Base-by-base conservation (phyloP, 1,284 basidiomycete species). In the Fomitopsis pinicola region DNA sequence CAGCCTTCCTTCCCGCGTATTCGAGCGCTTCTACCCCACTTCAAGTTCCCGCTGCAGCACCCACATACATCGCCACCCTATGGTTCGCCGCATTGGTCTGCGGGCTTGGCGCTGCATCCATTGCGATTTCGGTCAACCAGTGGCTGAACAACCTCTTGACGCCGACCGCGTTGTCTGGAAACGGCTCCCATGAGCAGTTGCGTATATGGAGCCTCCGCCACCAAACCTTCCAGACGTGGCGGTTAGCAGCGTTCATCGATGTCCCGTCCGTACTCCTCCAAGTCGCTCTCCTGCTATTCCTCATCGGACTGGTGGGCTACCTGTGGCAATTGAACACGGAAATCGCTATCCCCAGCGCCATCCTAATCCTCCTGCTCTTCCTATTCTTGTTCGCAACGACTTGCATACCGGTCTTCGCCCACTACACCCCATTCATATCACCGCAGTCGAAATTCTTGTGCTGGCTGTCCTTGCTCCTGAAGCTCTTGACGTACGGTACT, bases 21-120 rank as follows among this genome's bases (percentile, higher is more conserved):
- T 15, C 33, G 15, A n/a, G 26, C 44, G n/a, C 22, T 55, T 15
- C 35, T 45, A 6, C 60, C 60, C n/a, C 33, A 55, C 50, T 22
- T 52, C n/a, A n/a, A n/a, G n/a, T n/a, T n/a, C 12, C 54, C 12
- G 55, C 59, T 1, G 48, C 57, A 3, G 2, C 55, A 9, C 62
- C 5, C 35, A 67, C 1, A 59, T 66, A 38, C 9, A 30, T 53
- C 12, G 33, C 52, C 5, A 61, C 63, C 6, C 62, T 71, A 3
- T 71, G 69, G 69, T 71, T 71, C 62, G 62, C 66, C 1, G 66
- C 68, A 36, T 63, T 71, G 6, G 68, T 71, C 9, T 62, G 67
- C 26, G 67, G 66, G 53, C 66, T 71, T 12, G 59, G 64, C 17
- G 64, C 69, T 0, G 68, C 69, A 1, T 67, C 68, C 2, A 68